Base-by-base conservation (phyloP, 1,139 yeast genomes). In the Suhomyces coccinellae region DNA sequence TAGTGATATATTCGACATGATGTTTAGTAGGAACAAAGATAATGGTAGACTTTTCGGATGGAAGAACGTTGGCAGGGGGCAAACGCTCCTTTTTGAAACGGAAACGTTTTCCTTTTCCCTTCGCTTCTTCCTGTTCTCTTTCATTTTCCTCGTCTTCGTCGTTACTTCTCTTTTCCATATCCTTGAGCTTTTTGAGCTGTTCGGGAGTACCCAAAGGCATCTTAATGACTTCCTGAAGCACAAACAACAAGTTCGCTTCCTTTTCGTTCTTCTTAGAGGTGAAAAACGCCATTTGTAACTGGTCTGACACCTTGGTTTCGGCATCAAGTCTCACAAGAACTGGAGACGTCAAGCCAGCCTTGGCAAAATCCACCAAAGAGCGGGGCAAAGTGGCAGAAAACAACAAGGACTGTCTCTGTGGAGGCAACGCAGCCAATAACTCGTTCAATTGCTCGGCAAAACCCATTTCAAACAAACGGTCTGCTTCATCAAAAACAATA, bases 401-500 rank as follows among this genome's bases (percentile, higher is more conserved):
- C 52, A 95, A 73, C 41, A 93, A 71, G 0, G 97, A 86, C 66
- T 95, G 99, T 62, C 98, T 80, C 33, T 77, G 74, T 13, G 89
- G 66, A 0, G 98, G 96, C 49, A 93, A 75, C 0, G 95, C 77
- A 2, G 90, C 93, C 41, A 95, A 69, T 54, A 95, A 77, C 64
- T 93, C 98, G 59, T 88, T 89, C 61, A 95, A 76, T 62, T 95
- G 99, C 58, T 90, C 97, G 30, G 95, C 85, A 64, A 95, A 95
- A 45, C 99, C 98, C 87, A 91, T 85, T 68, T 95, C 99, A 61
- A 95, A 95, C 56, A 95, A 77, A 59, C 98, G 78, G 75, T 95
- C 99, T 31, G 99, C 99, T 73, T 95, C 99, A 70, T 95, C 99
- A 63, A 93, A 95, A 1, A 91, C 96, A 43, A 91, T 86, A 58